Evolutionary conservation across 2,329 filamentous ascomycete genomes (phyloP).

Genomic region (Dryadomyces quercus-mongolicae): DNA sequence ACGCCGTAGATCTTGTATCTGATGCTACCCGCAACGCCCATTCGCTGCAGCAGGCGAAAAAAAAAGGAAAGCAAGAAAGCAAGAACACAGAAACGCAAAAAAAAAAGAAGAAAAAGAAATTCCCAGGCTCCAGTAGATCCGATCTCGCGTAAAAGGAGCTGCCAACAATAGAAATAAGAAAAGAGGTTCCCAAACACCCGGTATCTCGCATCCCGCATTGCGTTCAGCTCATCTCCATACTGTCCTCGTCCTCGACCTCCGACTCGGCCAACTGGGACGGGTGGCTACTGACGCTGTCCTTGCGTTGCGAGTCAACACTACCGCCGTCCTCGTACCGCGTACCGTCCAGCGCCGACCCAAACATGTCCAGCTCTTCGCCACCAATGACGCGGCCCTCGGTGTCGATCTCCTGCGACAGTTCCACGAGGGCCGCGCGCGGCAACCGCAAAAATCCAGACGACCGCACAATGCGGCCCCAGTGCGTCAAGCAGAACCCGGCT

Average conservation of each 20-base stretch:
- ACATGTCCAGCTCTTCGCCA: constrained; percentile 64
- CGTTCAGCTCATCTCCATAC: constrained; percentile 12
- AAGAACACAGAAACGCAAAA: background rate
- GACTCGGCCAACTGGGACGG: constrained; percentile 45
- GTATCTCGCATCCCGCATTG: too few relatives aligned
- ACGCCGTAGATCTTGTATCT: background rate
- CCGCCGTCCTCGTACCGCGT: constrained; percentile 29
- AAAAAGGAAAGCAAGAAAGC: background rate
- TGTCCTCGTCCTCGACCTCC: constrained; percentile 26
- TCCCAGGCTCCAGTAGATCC: background rate
- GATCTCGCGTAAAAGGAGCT: too few relatives aligned
- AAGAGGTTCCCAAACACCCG: background rate
- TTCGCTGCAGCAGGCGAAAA: background rate
- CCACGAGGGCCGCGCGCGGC: constrained; percentile 68
- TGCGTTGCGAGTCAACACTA: constrained; percentile 29
- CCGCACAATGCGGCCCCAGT: constrained; percentile 90
- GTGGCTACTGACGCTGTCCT: constrained; percentile 48
- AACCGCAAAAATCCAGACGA: constrained; percentile 77
- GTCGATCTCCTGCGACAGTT: constrained; percentile 87
- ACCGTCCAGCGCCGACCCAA: constrained; percentile 35
- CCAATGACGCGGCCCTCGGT: constrained; percentile 83
- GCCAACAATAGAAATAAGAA: too few relatives aligned
- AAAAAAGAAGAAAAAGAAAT: background rate
- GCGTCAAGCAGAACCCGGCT: constrained; percentile 76
- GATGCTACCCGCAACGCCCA: background rate